Percentiles rank a stretch among this genome's conserved stretches.
phyloP scores from a whole-genome alignment of 805 yeast genomes.

The Tetrapisispora iriomotensis region DNA sequence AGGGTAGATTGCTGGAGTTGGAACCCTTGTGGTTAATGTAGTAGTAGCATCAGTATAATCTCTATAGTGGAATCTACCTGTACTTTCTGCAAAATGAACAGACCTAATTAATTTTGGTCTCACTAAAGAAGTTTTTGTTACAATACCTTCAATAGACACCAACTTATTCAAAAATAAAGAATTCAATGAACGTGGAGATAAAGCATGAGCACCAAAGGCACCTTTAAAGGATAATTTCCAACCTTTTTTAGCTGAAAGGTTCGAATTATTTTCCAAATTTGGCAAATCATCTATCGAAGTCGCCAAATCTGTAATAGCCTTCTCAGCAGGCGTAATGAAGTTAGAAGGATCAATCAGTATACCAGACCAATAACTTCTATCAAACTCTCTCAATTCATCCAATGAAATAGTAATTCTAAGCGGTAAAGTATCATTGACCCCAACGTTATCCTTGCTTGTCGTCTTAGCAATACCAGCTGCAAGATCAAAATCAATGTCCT shows the following conservation, averaged over 20 bases:
- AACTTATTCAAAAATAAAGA: conserved; percentile 69
- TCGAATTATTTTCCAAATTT: conserved; percentile 30
- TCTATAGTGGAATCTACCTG: conserved; percentile 78
- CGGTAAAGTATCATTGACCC: conserved; percentile 11
- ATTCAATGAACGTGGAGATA: conserved; percentile 79
- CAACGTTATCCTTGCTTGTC: conserved; percentile 4
- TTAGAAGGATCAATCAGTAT: conserved; percentile 70
- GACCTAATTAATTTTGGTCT: conserved; percentile 87
- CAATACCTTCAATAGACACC: conserved; percentile 89
- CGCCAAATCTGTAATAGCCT: conserved; percentile 75
- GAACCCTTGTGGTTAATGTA: conserved; percentile 41
- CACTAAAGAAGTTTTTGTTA: conserved; percentile 84
- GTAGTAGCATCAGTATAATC: conserved; percentile 91
- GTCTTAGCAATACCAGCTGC: conserved; percentile 6
- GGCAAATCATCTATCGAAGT: conserved; percentile 40
- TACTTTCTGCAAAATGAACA: conserved; percentile 83
- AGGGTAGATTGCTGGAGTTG: conserved; percentile 78
- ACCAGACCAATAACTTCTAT: conserved; percentile 68
- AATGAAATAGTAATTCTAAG: conserved; percentile 60
- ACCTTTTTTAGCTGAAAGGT: conserved; percentile 40
- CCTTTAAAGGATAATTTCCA: conserved; percentile 74
- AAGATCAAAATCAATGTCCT: conserved; percentile 9
- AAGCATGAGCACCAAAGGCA: conserved; percentile 78
- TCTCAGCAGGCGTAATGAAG: conserved; percentile 78
- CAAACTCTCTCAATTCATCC: conserved; percentile 83